Evolutionary conservation across 257 asterid genomes (phyloP).

Genomic region (Solanum sejunctum): DNA sequence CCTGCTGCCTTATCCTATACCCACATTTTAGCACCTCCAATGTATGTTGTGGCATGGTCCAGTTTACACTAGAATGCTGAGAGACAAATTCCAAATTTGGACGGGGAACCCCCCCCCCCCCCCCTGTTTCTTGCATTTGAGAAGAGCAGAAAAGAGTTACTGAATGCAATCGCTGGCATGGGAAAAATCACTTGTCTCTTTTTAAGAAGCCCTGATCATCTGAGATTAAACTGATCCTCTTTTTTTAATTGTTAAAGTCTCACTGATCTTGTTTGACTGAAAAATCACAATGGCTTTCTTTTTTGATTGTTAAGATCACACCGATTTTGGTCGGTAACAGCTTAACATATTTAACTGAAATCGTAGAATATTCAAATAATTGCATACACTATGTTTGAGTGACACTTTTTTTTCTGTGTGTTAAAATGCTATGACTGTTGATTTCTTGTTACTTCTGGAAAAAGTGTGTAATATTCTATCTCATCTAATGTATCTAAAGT

Average conservation of each 20-base stretch:
- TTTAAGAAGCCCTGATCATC: not conserved
- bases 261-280: not conserved
- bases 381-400: not conserved
- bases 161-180: not conserved
- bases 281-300: not conserved
- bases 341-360: not conserved
- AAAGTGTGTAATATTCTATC: not conserved
- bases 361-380: not conserved
- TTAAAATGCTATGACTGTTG: not conserved
- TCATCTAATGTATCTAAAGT: not conserved
- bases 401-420: not conserved
- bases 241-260: no score
- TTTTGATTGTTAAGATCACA: not conserved
- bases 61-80: no score
- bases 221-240: not conserved
- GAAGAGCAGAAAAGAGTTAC: not conserved
- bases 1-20: no score
- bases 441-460: not conserved
- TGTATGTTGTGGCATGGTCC: no score
- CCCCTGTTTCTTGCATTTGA: not conserved
- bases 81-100: no score
- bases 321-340: not conserved
- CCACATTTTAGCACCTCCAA: no score
- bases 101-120: no score
- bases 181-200: not conserved